These are phyloP conservation scores for Phytomonas serpens DNA, from an alignment of 208 protist genomes.

Conservation along the genomic window DNA sequence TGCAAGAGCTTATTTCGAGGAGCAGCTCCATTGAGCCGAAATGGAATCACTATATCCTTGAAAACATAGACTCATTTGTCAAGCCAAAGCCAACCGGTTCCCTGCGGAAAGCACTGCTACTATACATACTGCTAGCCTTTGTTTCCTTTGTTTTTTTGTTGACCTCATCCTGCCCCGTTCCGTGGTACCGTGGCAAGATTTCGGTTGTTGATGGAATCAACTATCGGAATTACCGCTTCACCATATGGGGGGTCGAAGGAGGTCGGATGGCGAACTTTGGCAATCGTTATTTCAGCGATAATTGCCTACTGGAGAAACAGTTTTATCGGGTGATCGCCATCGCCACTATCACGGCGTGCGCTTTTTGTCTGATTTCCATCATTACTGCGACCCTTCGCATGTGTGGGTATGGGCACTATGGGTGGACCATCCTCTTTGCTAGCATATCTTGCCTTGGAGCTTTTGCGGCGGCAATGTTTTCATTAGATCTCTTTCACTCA, in stretches of 20 bases:
- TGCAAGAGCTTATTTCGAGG: too few relatives aligned
- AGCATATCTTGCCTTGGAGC: conserved; percentile 47
- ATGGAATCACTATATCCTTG: too few relatives aligned
- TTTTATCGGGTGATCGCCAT: conserved; percentile 48
- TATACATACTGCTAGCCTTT: conserved; percentile 27
- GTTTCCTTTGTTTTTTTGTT: conserved; percentile 39
- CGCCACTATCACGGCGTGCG: conserved; percentile 27
- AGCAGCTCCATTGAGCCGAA: too few relatives aligned
- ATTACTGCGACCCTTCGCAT: conserved; percentile 24
- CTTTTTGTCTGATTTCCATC: conserved; percentile 31
- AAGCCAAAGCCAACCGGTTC: conserved; percentile 21
- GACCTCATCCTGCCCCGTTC: conserved; percentile 27
- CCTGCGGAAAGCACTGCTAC: conserved; percentile 21
- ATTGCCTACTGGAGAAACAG: conserved; percentile 20
- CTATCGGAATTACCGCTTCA: conserved; percentile 31
- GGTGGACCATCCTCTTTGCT: conserved; percentile 34
- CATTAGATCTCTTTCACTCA: conserved; percentile 35
- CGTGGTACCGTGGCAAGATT: conserved; percentile 48
- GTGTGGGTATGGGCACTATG: conserved; percentile 27
- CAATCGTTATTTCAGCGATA: too few relatives aligned
- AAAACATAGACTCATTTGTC: too few relatives aligned
- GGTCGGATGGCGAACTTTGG: conserved; percentile 10
- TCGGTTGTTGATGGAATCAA: conserved; percentile 20
- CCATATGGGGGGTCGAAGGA: conserved; percentile 30
- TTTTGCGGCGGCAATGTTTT: conserved; percentile 42